These are phyloP conservation scores for Chrysoporthe deuterocubensis DNA, from an alignment of 2,329 filamentous ascomycete genomes.

Conservation along the genomic window DNA sequence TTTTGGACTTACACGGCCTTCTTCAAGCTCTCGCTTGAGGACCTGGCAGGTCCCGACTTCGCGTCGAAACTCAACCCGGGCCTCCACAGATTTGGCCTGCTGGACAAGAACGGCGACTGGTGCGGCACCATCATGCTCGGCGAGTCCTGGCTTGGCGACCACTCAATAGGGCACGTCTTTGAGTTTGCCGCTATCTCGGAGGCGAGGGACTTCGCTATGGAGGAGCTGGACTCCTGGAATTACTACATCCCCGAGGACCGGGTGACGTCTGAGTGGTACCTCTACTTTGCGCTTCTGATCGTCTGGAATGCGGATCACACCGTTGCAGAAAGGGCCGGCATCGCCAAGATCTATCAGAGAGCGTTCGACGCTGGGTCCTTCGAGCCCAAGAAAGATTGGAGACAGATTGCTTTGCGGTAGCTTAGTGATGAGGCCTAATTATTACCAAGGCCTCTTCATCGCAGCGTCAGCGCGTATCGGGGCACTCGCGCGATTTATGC, in stretches of 20 bases:
- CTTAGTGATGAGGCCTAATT: background rate
- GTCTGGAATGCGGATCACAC: slow-evolving; percentile 10
- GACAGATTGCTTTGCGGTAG: background rate
- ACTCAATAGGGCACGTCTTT: background rate
- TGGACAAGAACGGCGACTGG: background rate
- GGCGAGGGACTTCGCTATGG: slow-evolving; percentile 2
- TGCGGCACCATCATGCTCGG: slow-evolving; percentile 10
- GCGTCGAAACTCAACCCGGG: background rate
- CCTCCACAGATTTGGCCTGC: slow-evolving; percentile 1
- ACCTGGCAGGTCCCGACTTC: background rate
- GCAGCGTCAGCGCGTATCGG: too few species aligned
- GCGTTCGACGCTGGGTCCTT: background rate
- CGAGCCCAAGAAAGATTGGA: background rate
- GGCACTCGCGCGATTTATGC: too few species aligned
- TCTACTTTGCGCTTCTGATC: slow-evolving; percentile 11
- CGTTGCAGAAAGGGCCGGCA: background rate
- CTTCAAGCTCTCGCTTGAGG: slow-evolving; percentile 5
- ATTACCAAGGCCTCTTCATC: too few species aligned
- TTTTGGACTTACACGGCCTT: slow-evolving; percentile 13
- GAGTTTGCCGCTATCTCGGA: slow-evolving; percentile 14
- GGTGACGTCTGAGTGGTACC: background rate
- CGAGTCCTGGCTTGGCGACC: background rate
- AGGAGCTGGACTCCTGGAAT: slow-evolving; percentile 6
- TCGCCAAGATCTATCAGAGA: background rate
- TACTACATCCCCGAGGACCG: slow-evolving; percentile 7